Percentiles rank a stretch among this genome's conserved stretches.
These are phyloP conservation scores for Pleurotus tuoliensis DNA, from an alignment of 768 basidiomycete genomes.

Conservation along the genomic window DNA sequence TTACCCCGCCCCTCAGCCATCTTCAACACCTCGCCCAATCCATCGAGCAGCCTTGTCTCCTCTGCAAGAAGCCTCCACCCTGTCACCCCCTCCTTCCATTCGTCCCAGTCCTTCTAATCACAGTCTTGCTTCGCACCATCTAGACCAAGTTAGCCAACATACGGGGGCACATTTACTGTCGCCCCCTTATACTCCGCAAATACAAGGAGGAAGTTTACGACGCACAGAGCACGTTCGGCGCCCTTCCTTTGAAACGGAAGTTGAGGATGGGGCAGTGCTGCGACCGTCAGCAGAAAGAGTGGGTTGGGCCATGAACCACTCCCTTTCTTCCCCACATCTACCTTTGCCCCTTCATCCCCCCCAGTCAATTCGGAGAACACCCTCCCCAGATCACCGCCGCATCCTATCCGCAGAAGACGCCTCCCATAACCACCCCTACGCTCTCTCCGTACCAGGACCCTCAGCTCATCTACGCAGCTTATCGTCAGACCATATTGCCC, in stretches of 20 bases:
- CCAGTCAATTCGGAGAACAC: slow-evolving; percentile 2
- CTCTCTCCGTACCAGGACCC: slow-evolving; percentile 16
- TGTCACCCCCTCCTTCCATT: slow-evolving; percentile 4
- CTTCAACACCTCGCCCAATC: background rate
- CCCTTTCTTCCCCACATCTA: slow-evolving; percentile 8
- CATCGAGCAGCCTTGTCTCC: background rate
- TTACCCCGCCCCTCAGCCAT: slow-evolving; percentile 4
- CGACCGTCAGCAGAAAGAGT: background rate
- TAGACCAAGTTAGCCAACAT: background rate
- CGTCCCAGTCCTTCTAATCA: background rate
- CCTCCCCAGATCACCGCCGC: slow-evolving; percentile 11
- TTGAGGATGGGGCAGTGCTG: no score
- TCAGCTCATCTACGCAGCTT: slow-evolving; percentile 13
- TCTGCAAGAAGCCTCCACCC: slow-evolving; percentile 2
- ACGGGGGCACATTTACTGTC: background rate
- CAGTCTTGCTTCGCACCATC: background rate
- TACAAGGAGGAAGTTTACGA: background rate
- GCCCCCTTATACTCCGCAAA: background rate
- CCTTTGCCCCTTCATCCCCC: slow-evolving; percentile 11
- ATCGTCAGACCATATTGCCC: slow-evolving; percentile 7
- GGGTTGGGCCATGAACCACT: slow-evolving; percentile 4
- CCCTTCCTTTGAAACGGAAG: background rate
- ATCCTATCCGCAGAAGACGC: slow-evolving; percentile 13
- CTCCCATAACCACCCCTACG: slow-evolving; percentile 8
- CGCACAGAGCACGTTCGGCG: background rate